These are phyloP conservation scores for Niebla homalea DNA, from an alignment of 495 filamentous ascomycete genomes.

Conservation along the genomic window DNA sequence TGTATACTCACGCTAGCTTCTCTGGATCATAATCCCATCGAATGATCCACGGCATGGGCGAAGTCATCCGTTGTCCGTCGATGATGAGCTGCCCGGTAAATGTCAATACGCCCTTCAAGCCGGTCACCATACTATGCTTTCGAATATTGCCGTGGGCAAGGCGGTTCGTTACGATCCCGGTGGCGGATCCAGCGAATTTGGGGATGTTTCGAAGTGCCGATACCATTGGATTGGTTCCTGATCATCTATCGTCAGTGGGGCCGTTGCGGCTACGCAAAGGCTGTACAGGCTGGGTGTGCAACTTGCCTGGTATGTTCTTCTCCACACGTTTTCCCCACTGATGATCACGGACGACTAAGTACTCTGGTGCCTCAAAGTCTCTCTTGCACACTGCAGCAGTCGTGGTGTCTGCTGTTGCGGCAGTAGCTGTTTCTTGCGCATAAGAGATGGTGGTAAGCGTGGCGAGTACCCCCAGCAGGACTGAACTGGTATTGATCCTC, in stretches of 20 bases:
- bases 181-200: background rate
- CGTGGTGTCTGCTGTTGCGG: background rate
- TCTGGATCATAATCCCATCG: slow-evolving; percentile 1
- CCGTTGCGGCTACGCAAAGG: too few relatives aligned
- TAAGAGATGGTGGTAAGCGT: background rate
- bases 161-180: background rate
- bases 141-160: background rate
- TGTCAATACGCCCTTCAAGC: background rate
- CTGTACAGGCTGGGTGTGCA: background rate
- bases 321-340: background rate
- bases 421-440: background rate
- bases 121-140: slow-evolving; percentile 1
- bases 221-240: slow-evolving; percentile 1
- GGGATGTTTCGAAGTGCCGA: background rate
- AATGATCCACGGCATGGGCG: slow-evolving; percentile 1
- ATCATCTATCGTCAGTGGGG: background rate
- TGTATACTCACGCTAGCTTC: slow-evolving; percentile 2
- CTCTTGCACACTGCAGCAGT: background rate
- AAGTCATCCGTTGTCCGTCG: background rate
- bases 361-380: background rate
- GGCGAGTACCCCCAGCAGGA: background rate
- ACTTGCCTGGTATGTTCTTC: slow-evolving; percentile 3
- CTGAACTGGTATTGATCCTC: background rate
- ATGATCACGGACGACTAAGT: background rate
- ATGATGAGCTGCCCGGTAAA: background rate